Evolutionary conservation across 2,329 filamentous ascomycete species (phyloP).

Genomic region (Epichloe baconii): DNA sequence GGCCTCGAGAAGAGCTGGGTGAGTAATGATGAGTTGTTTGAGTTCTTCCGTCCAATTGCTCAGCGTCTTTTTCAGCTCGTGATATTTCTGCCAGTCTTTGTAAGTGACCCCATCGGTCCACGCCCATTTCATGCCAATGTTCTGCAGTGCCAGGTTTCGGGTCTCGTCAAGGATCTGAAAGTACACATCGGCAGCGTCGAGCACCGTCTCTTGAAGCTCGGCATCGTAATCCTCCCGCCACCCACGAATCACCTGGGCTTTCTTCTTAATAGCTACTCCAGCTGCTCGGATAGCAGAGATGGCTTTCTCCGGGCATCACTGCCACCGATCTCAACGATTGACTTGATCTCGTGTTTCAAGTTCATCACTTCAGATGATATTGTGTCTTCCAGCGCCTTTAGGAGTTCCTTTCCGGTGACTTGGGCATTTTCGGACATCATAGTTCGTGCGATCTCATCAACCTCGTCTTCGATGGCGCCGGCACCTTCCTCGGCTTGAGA

Average conservation of each 20-base stretch:
- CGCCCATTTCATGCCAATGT: slow-evolving; percentile 89
- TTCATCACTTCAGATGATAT: slow-evolving; percentile 48
- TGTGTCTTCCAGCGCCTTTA: slow-evolving; percentile 55
- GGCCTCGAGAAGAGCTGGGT: slow-evolving; percentile 57
- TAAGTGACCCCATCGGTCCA: slow-evolving; percentile 94
- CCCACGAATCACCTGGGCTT: slow-evolving; percentile 60
- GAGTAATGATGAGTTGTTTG: slow-evolving; percentile 58
- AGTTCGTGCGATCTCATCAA: slow-evolving; percentile 42
- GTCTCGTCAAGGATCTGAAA: slow-evolving; percentile 73
- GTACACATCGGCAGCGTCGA: slow-evolving; percentile 63
- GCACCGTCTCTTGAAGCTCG: slow-evolving; percentile 55
- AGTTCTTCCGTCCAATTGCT: slow-evolving; percentile 77
- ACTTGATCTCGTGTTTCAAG: slow-evolving; percentile 56
- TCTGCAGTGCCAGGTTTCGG: slow-evolving; percentile 71
- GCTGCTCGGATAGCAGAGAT: slow-evolving; percentile 45
- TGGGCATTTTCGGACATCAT: slow-evolving; percentile 53
- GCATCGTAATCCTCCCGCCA: slow-evolving; percentile 65
- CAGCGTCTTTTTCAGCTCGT: slow-evolving; percentile 71
- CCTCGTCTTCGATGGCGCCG: slow-evolving; percentile 55
- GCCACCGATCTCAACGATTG: slow-evolving; percentile 38
- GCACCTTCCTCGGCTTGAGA: slow-evolving; percentile 73
- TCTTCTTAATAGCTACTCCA: slow-evolving; percentile 61
- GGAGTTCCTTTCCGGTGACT: slow-evolving; percentile 50
- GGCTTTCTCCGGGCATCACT: slow-evolving; percentile 30
- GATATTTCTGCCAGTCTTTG: slow-evolving; percentile 94